Percentiles rank a stretch among this genome's conserved stretches.
Evolutionary conservation across 371 early-diverging fungal species (phyloP).

Genomic region (Mortierella sp.): DNA sequence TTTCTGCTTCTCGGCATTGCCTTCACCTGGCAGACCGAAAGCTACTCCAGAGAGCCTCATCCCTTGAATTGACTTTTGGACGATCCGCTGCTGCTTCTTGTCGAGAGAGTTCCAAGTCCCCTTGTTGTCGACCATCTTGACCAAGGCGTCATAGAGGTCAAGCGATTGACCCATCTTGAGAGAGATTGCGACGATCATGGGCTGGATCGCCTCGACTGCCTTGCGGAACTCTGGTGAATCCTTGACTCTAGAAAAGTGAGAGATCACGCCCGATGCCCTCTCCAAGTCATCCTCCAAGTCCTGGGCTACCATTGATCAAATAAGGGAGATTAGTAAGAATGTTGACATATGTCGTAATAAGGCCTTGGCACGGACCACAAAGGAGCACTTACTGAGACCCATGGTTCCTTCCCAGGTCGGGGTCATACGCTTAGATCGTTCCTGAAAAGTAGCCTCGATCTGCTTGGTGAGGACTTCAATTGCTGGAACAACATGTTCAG

Average conservation of each 20-base stretch:
- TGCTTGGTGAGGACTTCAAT: constrained; percentile 63
- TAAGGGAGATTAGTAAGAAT: not conserved
- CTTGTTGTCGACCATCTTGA: constrained; percentile 59
- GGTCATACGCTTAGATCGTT: constrained; percentile 65
- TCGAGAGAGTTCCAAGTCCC: constrained; percentile 62
- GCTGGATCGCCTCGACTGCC: constrained; percentile 72
- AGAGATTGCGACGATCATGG: constrained; percentile 66
- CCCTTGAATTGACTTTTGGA: constrained; percentile 65
- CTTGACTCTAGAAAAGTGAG: constrained; percentile 73
- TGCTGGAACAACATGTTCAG: constrained; percentile 68
- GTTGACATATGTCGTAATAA: not conserved
- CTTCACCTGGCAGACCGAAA: constrained; percentile 59
- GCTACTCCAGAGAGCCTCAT: constrained; percentile 77
- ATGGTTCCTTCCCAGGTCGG: constrained; percentile 77
- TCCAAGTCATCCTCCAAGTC: constrained; percentile 70
- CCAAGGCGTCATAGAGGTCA: constrained; percentile 70
- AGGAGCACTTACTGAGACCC: constrained; percentile 61
- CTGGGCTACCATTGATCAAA: constrained; percentile 56
- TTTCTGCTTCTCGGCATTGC: constrained; percentile 63
- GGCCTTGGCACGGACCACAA: not conserved
- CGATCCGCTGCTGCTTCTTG: constrained; percentile 70
- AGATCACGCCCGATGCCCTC: constrained; percentile 68
- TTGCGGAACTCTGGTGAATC: constrained; percentile 70
- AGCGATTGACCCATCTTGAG: constrained; percentile 73
- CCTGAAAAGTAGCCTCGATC: constrained; percentile 62